Percentiles rank a stretch among this genome's conserved stretches.
These are phyloP conservation scores for Ceratobasidium sp. DNA, from an alignment of 1,284 basidiomycete genomes.

Conservation along the genomic window DNA sequence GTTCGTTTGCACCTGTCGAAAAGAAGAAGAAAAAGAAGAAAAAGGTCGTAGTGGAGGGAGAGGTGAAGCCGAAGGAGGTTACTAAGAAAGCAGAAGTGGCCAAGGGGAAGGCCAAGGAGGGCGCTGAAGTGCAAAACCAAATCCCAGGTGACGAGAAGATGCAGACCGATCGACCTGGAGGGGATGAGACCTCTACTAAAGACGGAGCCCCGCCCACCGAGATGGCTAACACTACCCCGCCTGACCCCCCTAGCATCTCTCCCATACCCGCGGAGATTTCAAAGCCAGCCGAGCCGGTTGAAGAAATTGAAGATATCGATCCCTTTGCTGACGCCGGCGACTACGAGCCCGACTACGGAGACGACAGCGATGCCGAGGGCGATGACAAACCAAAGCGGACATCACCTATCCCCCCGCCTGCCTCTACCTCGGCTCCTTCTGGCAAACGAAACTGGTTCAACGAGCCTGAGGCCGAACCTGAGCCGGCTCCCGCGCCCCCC, in stretches of 20 bases:
- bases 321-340: conserved; percentile 91
- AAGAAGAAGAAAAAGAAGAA: conserved; percentile 67
- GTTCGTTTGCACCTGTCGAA: conserved; percentile 58
- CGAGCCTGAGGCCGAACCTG: conserved; percentile 30
- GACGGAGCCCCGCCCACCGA: not conserved
- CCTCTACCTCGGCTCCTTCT: not conserved
- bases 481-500: conserved; percentile 49
- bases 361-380: conserved; percentile 60
- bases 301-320: conserved; percentile 61
- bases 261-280: conserved; percentile 13
- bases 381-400: conserved; percentile 49
- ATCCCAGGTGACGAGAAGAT: conserved; percentile 10
- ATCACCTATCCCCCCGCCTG: conserved; percentile 9
- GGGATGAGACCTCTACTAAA: not conserved
- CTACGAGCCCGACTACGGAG: conserved; percentile 73
- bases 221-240: not conserved
- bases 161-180: not conserved
- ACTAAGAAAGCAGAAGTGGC: conserved; percentile 58
- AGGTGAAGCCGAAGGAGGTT: conserved; percentile 69
- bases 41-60: conserved; percentile 52
- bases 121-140: conserved; percentile 11
- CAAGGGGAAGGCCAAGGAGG: conserved; percentile 4
- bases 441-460: conserved; percentile 50
- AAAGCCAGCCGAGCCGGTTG: conserved; percentile 47
- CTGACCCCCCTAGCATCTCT: conserved; percentile 34